Percentiles rank a stretch among this genome's conserved stretches.
phyloP scores from a whole-genome alignment of 208 protist genomes.

The Acanthamoeba lugdunensis region DNA sequence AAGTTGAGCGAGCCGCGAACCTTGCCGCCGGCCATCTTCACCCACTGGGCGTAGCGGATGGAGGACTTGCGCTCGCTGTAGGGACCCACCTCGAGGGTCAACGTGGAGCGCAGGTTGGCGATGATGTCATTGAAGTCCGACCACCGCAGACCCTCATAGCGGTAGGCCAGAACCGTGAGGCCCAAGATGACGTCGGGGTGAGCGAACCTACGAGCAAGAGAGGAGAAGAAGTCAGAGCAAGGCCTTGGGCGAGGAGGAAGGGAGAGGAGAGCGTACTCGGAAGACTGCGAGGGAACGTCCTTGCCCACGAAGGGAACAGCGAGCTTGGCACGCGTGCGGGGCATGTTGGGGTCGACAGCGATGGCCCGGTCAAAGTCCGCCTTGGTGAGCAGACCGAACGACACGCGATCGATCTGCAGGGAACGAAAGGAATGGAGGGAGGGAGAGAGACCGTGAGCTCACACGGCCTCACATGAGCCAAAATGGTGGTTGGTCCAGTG shows the following conservation, averaged over 20 bases:
- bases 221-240: not conserved
- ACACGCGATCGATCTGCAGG: conserved; percentile 93
- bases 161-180: conserved; percentile 92
- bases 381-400: conserved; percentile 91
- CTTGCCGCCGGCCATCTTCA: conserved; percentile 84
- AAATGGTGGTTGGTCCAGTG: not conserved
- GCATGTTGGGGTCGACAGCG: conserved; percentile 86
- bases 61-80: conserved; percentile 90
- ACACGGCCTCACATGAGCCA: not conserved
- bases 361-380: conserved; percentile 84
- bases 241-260: not conserved
- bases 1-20: conserved; percentile 70
- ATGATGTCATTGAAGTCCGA: conserved; percentile 89
- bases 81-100: conserved; percentile 90
- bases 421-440: conserved; percentile 80
- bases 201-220: conserved; percentile 85
- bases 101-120: conserved; percentile 90
- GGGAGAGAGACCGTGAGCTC: not conserved
- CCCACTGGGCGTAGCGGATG: conserved; percentile 89
- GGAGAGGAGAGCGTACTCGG: conserved; percentile 82
- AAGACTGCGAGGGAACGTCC: conserved; percentile 93
- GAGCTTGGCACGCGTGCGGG: conserved; percentile 89
- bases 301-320: conserved; percentile 96
- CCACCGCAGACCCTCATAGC: conserved; percentile 92
- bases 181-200: conserved; percentile 94